phyloP scores from a whole-genome alignment of 208 protist genomes.

The Naegleria lovaniensis region DNA sequence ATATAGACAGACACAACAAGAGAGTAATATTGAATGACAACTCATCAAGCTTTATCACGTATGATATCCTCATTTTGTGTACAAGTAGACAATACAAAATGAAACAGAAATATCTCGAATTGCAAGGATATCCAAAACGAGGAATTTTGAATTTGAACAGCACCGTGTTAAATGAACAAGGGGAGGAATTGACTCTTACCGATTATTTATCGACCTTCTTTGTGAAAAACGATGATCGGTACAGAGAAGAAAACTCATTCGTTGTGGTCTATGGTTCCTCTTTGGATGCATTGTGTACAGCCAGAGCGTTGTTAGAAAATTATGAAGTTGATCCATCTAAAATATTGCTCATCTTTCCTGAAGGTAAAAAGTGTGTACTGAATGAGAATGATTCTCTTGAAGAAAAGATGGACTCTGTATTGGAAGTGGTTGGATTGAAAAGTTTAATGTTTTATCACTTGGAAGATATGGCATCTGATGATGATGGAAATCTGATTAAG shows the following conservation, averaged over 20 bases:
- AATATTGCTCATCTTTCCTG: constrained; percentile 61
- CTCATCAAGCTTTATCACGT: constrained; percentile 57
- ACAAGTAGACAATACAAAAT: constrained; percentile 74
- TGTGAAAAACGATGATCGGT: constrained; percentile 32
- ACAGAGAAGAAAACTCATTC: constrained; percentile 56
- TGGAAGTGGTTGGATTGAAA: background rate
- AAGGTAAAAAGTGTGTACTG: constrained; percentile 27
- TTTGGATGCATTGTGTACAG: constrained; percentile 63
- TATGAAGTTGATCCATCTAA: constrained; percentile 65
- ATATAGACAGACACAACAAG: constrained; percentile 68
- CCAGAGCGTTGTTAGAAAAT: constrained; percentile 51
- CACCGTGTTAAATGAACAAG: constrained; percentile 28
- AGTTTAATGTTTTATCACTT: background rate
- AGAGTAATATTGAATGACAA: constrained; percentile 47
- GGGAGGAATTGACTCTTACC: background rate
- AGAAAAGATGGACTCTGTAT: background rate
- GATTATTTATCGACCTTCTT: background rate
- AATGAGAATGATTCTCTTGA: background rate
- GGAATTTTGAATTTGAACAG: constrained; percentile 60
- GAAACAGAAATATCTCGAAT: constrained; percentile 39
- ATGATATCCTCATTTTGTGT: constrained; percentile 75
- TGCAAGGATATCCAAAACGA: constrained; percentile 53
- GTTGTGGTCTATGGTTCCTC: constrained; percentile 73
- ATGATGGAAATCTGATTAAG: constrained; percentile 39
- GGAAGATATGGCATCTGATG: constrained; percentile 21